Evolutionary conservation across 1,139 yeast species (phyloP).

Genomic region (Nakaseomyces sp.): DNA sequence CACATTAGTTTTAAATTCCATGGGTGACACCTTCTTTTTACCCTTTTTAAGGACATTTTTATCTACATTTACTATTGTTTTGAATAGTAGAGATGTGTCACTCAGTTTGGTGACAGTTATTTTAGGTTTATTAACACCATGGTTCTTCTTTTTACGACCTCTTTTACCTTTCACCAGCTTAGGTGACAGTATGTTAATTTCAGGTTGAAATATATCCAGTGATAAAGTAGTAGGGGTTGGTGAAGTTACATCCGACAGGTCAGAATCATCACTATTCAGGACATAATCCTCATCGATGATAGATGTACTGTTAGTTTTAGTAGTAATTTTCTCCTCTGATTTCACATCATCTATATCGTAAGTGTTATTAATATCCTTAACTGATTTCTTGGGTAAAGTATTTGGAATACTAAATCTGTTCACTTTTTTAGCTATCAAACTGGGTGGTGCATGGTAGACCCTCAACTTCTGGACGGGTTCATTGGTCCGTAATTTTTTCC

Average conservation of each 20-base stretch:
- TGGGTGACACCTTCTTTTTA: too few species aligned
- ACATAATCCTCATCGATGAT: background rate
- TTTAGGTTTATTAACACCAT: background rate
- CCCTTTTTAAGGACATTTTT: too few species aligned
- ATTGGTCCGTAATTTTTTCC: conserved; percentile 11
- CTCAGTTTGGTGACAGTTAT: background rate
- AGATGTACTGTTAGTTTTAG: background rate
- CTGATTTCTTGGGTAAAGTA: background rate
- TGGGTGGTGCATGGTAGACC: background rate
- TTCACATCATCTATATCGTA: background rate
- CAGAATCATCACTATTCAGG: background rate
- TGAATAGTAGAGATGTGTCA: background rate
- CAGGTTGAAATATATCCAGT: background rate
- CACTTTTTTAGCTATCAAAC: background rate
- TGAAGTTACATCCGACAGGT: background rate
- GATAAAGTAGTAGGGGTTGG: background rate
- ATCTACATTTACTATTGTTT: too few species aligned
- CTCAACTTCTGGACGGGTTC: conserved; percentile 1
- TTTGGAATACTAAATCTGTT: background rate
- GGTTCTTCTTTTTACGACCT: background rate
- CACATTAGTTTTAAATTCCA: too few species aligned
- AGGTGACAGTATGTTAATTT: background rate
- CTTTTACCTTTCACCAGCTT: background rate
- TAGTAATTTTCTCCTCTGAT: conserved; percentile 3
- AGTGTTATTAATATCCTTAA: background rate